Evolutionary conservation across 768 basidiomycete species (phyloP).

Genomic region (Candolleomyces eurysporus): DNA sequence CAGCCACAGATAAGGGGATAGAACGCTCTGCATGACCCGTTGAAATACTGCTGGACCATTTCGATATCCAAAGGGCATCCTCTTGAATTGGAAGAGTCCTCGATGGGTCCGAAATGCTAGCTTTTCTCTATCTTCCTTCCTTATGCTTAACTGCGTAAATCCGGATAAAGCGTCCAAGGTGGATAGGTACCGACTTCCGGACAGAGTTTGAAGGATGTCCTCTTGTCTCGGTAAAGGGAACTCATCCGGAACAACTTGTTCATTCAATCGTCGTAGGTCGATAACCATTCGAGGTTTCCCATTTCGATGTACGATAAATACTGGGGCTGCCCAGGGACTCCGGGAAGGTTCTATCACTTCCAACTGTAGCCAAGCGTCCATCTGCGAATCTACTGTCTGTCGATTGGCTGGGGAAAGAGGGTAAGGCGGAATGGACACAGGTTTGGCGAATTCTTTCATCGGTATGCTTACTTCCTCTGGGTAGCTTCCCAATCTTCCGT

Average conservation of each 20-base stretch:
- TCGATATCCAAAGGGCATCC: conserved; percentile 39
- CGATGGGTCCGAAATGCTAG: conserved; percentile 37
- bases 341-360: conserved; percentile 37
- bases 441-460: too few species aligned
- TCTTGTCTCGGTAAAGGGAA: conserved; percentile 20
- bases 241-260: conserved; percentile 12
- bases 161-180: conserved; percentile 26
- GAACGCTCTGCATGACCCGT: conserved; percentile 35
- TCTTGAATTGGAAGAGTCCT: conserved; percentile 38
- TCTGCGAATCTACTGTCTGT: conserved; percentile 6
- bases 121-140: conserved; percentile 24
- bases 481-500: conserved; percentile 15
- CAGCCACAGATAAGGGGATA: conserved; percentile 35
- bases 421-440: too few species aligned
- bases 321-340: conserved; percentile 29
- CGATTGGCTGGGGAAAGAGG: too few species aligned
- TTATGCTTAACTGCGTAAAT: conserved; percentile 34
- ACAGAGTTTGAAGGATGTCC: conserved; percentile 24
- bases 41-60: conserved; percentile 41
- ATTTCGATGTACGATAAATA: too few species aligned
- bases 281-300: conserved; percentile 20
- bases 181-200: conserved; percentile 29
- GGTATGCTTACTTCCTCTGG: too few species aligned
- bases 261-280: conserved; percentile 27
- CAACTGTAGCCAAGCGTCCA: conserved; percentile 28